phyloP scores from a whole-genome alignment of 2,329 filamentous ascomycete genomes.

The Graphium sp. region DNA sequence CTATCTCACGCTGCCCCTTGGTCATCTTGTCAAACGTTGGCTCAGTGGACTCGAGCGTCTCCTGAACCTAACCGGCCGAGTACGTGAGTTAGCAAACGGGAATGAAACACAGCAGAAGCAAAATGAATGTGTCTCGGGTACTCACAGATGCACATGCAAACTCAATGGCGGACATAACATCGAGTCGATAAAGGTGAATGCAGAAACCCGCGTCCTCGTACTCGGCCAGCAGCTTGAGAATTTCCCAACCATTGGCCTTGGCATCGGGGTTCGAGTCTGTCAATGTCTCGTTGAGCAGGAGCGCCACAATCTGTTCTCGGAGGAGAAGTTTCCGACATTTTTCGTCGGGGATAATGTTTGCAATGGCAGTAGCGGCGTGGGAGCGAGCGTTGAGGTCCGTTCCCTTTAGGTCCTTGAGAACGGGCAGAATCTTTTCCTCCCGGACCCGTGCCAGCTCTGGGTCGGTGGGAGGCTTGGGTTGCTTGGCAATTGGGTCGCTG shows the following conservation, averaged over 20 bases:
- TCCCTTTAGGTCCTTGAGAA: constrained; percentile 42
- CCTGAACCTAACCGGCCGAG: constrained; percentile 18
- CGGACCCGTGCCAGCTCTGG: constrained; percentile 46
- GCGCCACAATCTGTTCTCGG: constrained; percentile 47
- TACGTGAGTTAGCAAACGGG: too few species aligned
- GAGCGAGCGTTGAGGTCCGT: constrained; percentile 41
- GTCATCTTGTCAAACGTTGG: constrained; percentile 26
- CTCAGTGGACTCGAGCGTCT: constrained; percentile 22
- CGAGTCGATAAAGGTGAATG: constrained; percentile 44
- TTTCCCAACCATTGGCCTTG: constrained; percentile 50
- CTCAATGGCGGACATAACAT: constrained; percentile 42
- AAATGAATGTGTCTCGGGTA: constrained; percentile 5
- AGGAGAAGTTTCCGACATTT: constrained; percentile 48
- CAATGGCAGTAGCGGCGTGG: constrained; percentile 39
- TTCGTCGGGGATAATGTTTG: constrained; percentile 43
- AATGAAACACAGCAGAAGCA: not conserved
- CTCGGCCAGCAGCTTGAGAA: constrained; percentile 41
- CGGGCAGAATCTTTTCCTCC: constrained; percentile 45
- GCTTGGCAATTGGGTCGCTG: constrained; percentile 37
- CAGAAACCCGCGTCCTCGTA: constrained; percentile 53
- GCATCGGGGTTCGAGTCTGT: constrained; percentile 47
- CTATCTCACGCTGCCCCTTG: constrained; percentile 33
- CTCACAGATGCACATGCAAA: constrained; percentile 35
- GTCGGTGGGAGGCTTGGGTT: constrained; percentile 43
- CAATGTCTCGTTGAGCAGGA: constrained; percentile 45